Evolutionary conservation across 139 green algal genomes (phyloP).

Genomic region (Chlorella sorokiniana): DNA sequence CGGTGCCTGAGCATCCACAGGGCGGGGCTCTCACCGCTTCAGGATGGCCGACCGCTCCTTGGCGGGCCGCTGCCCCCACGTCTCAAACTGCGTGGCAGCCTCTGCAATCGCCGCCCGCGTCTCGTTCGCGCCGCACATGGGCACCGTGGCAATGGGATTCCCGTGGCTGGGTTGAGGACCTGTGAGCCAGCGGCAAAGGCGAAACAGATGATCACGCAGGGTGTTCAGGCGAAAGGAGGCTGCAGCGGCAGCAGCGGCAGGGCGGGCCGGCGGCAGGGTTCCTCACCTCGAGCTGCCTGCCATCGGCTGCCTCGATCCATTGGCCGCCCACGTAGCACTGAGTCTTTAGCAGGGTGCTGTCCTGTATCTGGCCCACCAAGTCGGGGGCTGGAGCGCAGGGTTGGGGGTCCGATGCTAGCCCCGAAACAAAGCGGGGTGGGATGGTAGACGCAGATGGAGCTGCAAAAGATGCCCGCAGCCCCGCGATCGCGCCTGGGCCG

Average conservation of each 20-base stretch:
- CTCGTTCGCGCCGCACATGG: constrained; percentile 59
- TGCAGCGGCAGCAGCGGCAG: neutral
- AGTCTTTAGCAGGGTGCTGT: constrained; percentile 13
- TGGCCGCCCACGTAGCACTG: constrained; percentile 12
- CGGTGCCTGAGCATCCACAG: too few relatives aligned
- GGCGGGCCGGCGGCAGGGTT: neutral
- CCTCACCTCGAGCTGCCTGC: constrained; percentile 13
- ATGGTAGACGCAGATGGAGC: too few relatives aligned
- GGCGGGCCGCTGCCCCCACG: constrained; percentile 61
- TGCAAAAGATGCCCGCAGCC: too few relatives aligned
- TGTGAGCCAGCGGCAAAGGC: constrained; percentile 26
- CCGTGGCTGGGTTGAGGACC: constrained; percentile 84
- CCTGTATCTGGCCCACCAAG: constrained; percentile 5
- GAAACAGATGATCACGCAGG: neutral
- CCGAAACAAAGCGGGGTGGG: too few relatives aligned
- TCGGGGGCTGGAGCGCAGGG: neutral
- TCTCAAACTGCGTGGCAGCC: constrained; percentile 64
- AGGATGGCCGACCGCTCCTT: constrained; percentile 71
- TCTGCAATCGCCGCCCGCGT: constrained; percentile 72
- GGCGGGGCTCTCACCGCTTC: constrained; percentile 62
- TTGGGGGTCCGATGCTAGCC: neutral
- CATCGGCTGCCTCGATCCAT: constrained; percentile 24
- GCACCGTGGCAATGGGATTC: constrained; percentile 68
- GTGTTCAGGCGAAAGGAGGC: neutral
- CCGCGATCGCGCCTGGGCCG: too few relatives aligned